Conservation (phyloP, 768 basidiomycete genomes). For the Wakefieldia striispora region DNA sequence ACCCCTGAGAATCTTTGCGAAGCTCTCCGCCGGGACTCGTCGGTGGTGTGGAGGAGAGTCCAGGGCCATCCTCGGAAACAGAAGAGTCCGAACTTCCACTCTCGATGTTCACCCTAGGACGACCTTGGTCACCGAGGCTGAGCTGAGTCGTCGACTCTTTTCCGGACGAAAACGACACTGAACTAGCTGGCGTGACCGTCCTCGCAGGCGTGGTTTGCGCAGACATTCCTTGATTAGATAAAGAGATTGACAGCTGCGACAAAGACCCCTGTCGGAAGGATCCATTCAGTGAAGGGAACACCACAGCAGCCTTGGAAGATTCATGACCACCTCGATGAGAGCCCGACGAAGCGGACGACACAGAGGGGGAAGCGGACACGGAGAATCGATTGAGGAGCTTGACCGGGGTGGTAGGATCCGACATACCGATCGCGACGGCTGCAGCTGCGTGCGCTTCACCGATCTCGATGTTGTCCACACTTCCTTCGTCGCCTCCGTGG, state of each 20-base stretch:
- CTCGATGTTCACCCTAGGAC: neutral
- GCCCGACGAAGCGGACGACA: neutral
- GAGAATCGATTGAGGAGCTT: slow-evolving; percentile 14
- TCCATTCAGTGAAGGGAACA: slow-evolving; percentile 26
- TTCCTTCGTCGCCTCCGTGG: slow-evolving; percentile 15
- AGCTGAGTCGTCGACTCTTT: neutral
- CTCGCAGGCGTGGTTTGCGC: slow-evolving; percentile 12
- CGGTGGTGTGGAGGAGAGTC: slow-evolving; percentile 10
- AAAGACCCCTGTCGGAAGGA: slow-evolving; percentile 17
- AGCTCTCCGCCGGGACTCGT: slow-evolving; percentile 11
- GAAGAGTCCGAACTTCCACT: neutral
- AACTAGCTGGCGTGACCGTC: slow-evolving; percentile 5
- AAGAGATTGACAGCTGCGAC: neutral
- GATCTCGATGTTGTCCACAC: slow-evolving; percentile 7
- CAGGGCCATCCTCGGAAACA: too few relatives aligned
- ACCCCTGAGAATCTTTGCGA: slow-evolving; percentile 27
- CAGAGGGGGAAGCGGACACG: slow-evolving; percentile 4
- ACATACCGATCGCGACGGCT: slow-evolving; percentile 2
- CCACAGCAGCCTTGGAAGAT: slow-evolving; percentile 13
- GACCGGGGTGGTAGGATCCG: slow-evolving; percentile 16
- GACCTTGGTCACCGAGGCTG: neutral
- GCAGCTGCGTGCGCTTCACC: neutral
- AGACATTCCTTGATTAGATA: slow-evolving; percentile 2
- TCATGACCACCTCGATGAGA: slow-evolving; percentile 1
- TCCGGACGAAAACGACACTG: neutral